phyloP scores from a whole-genome alignment of 345 rosid genomes.

The Populus tremula region DNA sequence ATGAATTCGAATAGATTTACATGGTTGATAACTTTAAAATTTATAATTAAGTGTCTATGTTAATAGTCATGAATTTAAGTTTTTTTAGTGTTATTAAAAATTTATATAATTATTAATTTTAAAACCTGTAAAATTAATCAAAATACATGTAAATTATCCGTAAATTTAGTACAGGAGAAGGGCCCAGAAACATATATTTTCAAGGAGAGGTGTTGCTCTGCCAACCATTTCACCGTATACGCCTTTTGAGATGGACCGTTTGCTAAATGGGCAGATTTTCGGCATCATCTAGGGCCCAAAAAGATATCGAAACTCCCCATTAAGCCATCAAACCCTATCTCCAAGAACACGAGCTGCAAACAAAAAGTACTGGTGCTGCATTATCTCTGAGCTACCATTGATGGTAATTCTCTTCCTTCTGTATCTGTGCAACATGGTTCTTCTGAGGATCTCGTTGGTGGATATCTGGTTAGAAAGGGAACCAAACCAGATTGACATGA shows the following conservation, averaged over 20 bases:
- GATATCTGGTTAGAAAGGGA: neutral
- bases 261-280: neutral
- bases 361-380: neutral
- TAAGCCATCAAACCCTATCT: neutral
- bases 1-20: no score
- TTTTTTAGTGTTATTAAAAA: rapidly evolving
- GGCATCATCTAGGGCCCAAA: neutral
- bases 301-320: neutral
- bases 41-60: no score
- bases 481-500: neutral
- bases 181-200: neutral
- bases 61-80: no score
- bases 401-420: neutral
- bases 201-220: neutral
- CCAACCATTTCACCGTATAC: neutral
- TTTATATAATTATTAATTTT: no score
- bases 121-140: rapidly evolving
- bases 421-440: constrained; percentile 27
- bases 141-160: rapidly evolving
- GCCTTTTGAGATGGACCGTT: neutral
- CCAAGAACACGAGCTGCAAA: neutral
- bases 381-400: neutral
- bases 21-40: no score
- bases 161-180: constrained; percentile 1
- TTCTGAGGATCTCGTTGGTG: neutral